Conservation (phyloP, 352 stramenopile genomes). For the Discostella stelligera region DNA sequence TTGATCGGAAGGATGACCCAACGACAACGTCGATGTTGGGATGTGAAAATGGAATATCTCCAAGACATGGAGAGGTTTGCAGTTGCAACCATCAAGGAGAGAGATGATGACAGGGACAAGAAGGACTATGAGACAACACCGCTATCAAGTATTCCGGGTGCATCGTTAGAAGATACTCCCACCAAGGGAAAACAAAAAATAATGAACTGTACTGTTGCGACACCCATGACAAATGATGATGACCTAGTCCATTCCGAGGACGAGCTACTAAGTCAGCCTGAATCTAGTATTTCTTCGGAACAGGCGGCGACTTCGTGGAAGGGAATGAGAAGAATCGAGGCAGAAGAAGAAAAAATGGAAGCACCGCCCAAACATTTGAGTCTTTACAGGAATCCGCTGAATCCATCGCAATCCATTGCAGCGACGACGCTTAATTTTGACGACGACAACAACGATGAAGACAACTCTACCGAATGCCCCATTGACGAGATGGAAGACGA, state of each 20-base stretch:
- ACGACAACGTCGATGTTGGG: not conserved
- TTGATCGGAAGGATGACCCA: constrained; percentile 16
- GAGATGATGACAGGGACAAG: not conserved
- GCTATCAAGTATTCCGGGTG: not conserved
- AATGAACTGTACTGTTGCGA: not conserved
- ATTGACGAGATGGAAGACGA: not conserved
- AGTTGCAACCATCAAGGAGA: not conserved
- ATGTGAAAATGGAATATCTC: constrained; percentile 31
- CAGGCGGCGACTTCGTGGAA: not conserved
- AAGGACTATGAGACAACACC: not conserved
- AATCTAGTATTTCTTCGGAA: constrained; percentile 10
- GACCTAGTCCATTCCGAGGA: constrained; percentile 35
- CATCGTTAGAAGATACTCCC: not conserved
- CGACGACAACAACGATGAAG: constrained; percentile 18
- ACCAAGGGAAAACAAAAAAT: constrained; percentile 14
- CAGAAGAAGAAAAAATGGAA: constrained; percentile 14
- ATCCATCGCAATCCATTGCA: constrained; percentile 2
- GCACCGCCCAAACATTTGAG: constrained; percentile 14
- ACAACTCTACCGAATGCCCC: constrained; percentile 10
- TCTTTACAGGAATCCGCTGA: constrained; percentile 1
- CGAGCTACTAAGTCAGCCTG: constrained; percentile 34
- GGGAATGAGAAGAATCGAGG: constrained; percentile 2
- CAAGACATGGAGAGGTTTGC: constrained; percentile 27
- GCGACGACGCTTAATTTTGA: constrained; percentile 8
- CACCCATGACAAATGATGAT: constrained; percentile 7